Evolutionary conservation across 2,329 filamentous ascomycete species (phyloP), one percentile per base, ranked within the genome.

Genomic region (Leptographium lundbergii): DNA sequence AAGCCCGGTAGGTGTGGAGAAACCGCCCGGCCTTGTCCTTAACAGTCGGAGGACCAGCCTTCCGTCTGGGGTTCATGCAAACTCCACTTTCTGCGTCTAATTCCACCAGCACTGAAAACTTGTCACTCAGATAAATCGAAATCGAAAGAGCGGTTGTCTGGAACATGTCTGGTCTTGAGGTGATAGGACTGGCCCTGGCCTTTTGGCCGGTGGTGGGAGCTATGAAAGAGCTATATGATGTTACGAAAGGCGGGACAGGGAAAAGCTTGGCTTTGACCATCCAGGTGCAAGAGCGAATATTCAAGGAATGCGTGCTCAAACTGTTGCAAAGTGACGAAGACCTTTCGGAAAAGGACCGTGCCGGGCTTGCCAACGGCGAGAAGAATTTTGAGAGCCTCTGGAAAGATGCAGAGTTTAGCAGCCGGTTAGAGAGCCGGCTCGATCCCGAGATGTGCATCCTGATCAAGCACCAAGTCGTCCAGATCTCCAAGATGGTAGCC

Each of bases 271-370:
- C 47, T 2, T 54, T 62, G 61, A 61, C 51, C 17, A 63, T 63
- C 56, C 57, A 59, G 29, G 62, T 62, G 9, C 62, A 63, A 32
- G 56, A 63, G 54, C 57, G 54, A 14, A 63, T 63, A 9, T 62
- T 63, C 58, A 62, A 63, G 42, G 61, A 62, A n/a, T 51, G 54
- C 17, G 59, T 62, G 25, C 39, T 60, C 51, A 62, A 60, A 19
- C 58, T 63, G 0, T 48, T 63, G 27, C 61, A 61, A 27, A 60
- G 61, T 3, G 61, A 63, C 24, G 62, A 63, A 29, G 59, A 61
- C 11, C 54, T 63, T 13, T 59, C 62, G 6, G 61, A 61, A 39
- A 60, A 59, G 57, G 62, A 63, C 29, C 62, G 62, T 1, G 7
- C 32, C 19, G 61, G 61, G 3, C 62, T 63, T 3, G 32, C 62